Base-by-base conservation (phyloP, 371 early-diverging fungal species). In the Syncephalastrum racemosum region DNA sequence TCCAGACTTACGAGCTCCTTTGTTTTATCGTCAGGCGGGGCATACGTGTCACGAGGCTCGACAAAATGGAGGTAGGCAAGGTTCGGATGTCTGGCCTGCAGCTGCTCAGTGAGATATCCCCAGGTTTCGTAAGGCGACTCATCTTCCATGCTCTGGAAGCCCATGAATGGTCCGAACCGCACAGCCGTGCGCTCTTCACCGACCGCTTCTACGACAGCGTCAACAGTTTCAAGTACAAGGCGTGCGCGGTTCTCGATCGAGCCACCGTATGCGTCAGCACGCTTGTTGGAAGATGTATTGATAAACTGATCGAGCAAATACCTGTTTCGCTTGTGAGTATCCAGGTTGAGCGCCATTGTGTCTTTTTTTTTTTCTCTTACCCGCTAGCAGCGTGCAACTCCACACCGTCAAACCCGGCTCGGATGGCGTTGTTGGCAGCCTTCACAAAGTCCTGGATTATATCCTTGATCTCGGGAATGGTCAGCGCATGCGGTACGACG, bases 351-450 rank as follows among this genome's bases (percentile, higher is more conserved):
- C 20, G 1, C 10, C 16, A 4, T 12, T 41, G 41, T 10, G 8
- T 41, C 8, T 8, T 45, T 14, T 18, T 45, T 15, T 45, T 4
- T 15, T 4, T 45, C 7, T 1, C 8, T 18, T 86, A 89, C 15
- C 84, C 84, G 44, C 82, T 70, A 1, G 83, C 84, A 22, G 63
- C 76, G 66, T 89, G 89, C 25, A 89, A 64, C 53, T 89, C 81
- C 15, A 87, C 60, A 10, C 73, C 82, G 46, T 89, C 85, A 58
- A 87, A 87, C 0, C 81, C 87, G 12, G 77, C 78, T 46, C 57
- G 36, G 25, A 66, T 52, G 43, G 77, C 58, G 41, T 70, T 58
- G 45, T 55, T 23, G 20, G 77, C 77, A 12, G 83, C 78, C 10
- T 59, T 36, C 3, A 64, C 67, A 24, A 47, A 56, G 20, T 58